Conservation (phyloP, 106 monocot species). For the Acanthochlamys bracteata region DNA sequence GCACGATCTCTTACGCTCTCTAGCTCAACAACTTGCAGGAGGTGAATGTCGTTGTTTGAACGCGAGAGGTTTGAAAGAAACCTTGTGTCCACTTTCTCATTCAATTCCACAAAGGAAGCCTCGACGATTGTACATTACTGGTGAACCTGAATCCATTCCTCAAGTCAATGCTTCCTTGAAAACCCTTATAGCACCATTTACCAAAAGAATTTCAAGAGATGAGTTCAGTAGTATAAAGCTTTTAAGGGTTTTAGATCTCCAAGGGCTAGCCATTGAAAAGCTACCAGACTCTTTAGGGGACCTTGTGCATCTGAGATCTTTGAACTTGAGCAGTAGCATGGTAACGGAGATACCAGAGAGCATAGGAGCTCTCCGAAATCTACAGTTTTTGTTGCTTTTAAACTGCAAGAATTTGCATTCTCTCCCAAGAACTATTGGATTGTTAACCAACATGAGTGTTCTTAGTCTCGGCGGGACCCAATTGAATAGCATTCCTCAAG, state of each 20-base stretch:
- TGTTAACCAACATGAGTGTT: conserved; percentile 4
- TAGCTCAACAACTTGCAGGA: too few species aligned
- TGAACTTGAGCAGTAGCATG: background rate
- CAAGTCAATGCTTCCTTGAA: background rate
- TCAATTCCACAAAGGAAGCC: background rate
- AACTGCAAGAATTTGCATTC: background rate
- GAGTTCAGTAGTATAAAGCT: background rate
- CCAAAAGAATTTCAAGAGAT: background rate
- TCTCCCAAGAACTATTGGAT: background rate
- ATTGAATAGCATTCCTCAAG: conserved; percentile 8
- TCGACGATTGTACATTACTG: too few species aligned
- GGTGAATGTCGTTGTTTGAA: too few species aligned
- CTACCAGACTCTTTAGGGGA: conserved; percentile 9
- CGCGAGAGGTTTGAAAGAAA: too few species aligned
- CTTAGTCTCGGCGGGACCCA: background rate
- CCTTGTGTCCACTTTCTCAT: too few species aligned
- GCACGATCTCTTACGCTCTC: too few species aligned
- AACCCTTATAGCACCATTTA: background rate
- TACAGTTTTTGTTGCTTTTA: conserved; percentile 8
- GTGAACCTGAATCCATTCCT: too few species aligned
- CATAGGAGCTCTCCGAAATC: conserved; percentile 14
- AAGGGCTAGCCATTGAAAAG: background rate
- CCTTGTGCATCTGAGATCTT: conserved; percentile 11
- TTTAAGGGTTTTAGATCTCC: conserved; percentile 16
- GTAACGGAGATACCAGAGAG: conserved; percentile 9